These are phyloP conservation scores for Glycine latifolia DNA, from an alignment of 306 rosid species.

Conservation along the genomic window DNA sequence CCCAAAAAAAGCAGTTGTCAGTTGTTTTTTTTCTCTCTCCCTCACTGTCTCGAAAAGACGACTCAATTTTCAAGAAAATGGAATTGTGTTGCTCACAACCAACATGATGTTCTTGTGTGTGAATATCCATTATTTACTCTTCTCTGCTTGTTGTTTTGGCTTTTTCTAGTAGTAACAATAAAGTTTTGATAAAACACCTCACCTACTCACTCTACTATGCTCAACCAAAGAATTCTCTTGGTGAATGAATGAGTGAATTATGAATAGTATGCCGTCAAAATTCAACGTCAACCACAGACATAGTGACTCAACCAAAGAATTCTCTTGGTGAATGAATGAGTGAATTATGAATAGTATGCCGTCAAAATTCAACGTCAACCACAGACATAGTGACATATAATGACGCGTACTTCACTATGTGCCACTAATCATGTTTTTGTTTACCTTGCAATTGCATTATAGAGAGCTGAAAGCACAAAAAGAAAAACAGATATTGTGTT, in stretches of 20 bases:
- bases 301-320: constrained; percentile 42
- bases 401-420: constrained; percentile 44
- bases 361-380: constrained; percentile 54
- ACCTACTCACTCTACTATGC: constrained; percentile 40
- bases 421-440: constrained; percentile 42
- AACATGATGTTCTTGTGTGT: background rate
- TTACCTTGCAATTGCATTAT: background rate
- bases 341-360: constrained; percentile 27
- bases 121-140: background rate
- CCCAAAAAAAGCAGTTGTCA: background rate
- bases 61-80: background rate
- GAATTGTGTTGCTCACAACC: background rate
- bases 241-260: constrained; percentile 47
- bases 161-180: background rate
- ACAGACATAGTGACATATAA: constrained; percentile 46
- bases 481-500: background rate
- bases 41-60: background rate
- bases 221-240: constrained; percentile 31
- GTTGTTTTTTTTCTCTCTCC: background rate
- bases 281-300: constrained; percentile 57
- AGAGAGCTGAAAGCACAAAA: background rate
- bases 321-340: constrained; percentile 46
- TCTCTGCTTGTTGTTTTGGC: constrained; percentile 38
- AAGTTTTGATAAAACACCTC: constrained; percentile 44
- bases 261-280: constrained; percentile 29